A percentile compares a stretch with the other conserved stretches of the same genome.
Conservation (phyloP, 2,329 filamentous ascomycete species). For the Cadophora sp. region DNA sequence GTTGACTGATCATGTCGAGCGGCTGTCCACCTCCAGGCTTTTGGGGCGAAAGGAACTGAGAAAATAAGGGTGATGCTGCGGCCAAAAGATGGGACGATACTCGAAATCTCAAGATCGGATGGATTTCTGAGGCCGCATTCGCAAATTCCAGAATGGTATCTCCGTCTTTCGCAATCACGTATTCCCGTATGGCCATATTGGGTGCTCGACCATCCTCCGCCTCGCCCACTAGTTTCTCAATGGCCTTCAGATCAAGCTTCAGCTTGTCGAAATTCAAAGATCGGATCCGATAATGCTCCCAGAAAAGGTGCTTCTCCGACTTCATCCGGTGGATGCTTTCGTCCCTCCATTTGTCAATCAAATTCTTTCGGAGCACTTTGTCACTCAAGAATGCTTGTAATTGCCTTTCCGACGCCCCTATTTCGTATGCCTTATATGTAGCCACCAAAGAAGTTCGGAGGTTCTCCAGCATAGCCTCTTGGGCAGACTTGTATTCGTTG, state of each 20-base stretch:
- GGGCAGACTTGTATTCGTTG: constrained; percentile 53
- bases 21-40: constrained; percentile 27
- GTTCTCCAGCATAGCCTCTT: constrained; percentile 52
- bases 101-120: constrained; percentile 55
- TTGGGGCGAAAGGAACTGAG: constrained; percentile 51
- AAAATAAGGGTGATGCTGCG: constrained; percentile 60
- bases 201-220: constrained; percentile 52
- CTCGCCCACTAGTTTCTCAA: constrained; percentile 51
- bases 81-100: constrained; percentile 59
- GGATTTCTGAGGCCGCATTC: constrained; percentile 48
- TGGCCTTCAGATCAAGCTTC: constrained; percentile 50
- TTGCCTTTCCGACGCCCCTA: constrained; percentile 52
- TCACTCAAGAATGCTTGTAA: constrained; percentile 53
- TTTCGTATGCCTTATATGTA: constrained; percentile 55
- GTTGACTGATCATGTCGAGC: constrained; percentile 34
- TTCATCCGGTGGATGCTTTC: constrained; percentile 52
- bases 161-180: constrained; percentile 53
- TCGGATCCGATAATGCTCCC: constrained; percentile 53
- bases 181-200: constrained; percentile 51
- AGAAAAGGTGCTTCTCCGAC: constrained; percentile 54
- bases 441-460: constrained; percentile 51
- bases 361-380: constrained; percentile 50
- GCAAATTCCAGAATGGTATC: constrained; percentile 61
- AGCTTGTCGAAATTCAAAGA: constrained; percentile 56
- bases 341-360: constrained; percentile 55